Conservation (phyloP, 352 stramenopile genomes). For the Pythium rishiriense region DNA sequence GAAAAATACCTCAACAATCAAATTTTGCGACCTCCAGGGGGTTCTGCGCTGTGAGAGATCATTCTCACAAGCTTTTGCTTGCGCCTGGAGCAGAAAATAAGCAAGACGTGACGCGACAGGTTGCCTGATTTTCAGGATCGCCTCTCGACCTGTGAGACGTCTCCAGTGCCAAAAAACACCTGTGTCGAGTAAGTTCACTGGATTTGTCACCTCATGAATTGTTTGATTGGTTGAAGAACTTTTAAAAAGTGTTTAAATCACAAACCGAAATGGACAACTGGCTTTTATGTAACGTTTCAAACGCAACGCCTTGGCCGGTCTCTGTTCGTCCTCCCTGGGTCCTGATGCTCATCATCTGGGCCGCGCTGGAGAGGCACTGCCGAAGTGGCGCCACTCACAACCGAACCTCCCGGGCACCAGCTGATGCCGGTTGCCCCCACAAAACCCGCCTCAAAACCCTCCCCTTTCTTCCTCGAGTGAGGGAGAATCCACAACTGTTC, state of each 20-base stretch:
- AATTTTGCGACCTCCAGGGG: neutral
- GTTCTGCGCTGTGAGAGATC: neutral
- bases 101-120: neutral
- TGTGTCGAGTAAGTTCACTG: neutral
- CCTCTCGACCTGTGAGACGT: neutral
- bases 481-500: neutral
- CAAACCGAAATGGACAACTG: neutral
- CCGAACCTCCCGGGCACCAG: neutral
- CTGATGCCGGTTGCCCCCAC: neutral
- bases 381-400: slow-evolving; percentile 11
- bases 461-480: neutral
- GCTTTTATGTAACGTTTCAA: neutral
- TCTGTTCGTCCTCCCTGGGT: slow-evolving; percentile 9
- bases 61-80: neutral
- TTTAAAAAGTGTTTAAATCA: neutral
- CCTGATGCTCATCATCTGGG: slow-evolving; percentile 2
- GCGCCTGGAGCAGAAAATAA: neutral
- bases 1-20: neutral
- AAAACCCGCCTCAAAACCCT: too few species aligned
- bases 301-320: slow-evolving; percentile 4
- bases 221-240: neutral
- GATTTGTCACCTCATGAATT: neutral
- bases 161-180: neutral
- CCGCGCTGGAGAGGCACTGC: neutral
- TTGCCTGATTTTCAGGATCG: slow-evolving; percentile 1